Conservation (phyloP, 2,329 filamentous ascomycete genomes). For the Rhinocladiella similis region DNA sequence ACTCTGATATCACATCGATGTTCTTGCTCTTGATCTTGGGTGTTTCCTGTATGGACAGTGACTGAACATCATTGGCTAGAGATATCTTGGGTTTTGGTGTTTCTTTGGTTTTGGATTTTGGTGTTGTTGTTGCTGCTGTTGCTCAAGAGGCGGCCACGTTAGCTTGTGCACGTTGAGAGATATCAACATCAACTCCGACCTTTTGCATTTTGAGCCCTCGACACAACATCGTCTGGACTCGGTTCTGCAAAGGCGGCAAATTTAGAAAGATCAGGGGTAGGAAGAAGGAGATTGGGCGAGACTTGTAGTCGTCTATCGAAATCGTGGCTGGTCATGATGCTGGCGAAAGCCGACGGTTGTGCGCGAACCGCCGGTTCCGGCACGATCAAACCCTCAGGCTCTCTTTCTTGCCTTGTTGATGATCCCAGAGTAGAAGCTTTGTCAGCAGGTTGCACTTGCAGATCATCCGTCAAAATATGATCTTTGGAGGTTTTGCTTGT, state of each 20-base stretch:
- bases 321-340: conserved; percentile 25
- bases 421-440: not conserved
- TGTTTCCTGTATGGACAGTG: conserved; percentile 51
- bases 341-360: conserved; percentile 26
- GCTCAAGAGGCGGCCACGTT: conserved; percentile 17
- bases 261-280: conserved; percentile 32
- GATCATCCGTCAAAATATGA: no score
- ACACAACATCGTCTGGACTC: conserved; percentile 87
- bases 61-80: conserved; percentile 50
- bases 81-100: conserved; percentile 18
- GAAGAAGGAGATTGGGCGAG: conserved; percentile 9
- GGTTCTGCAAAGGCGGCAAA: conserved; percentile 71
- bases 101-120: conserved; percentile 42
- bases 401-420: not conserved
- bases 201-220: conserved; percentile 79
- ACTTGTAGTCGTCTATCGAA: not conserved
- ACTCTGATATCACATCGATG: conserved; percentile 79
- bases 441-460: not conserved
- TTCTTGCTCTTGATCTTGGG: conserved; percentile 69
- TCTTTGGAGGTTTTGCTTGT: no score
- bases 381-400: not conserved
- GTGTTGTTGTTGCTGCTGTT: conserved; percentile 33
- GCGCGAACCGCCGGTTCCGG: conserved; percentile 18
- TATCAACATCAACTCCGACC: conserved; percentile 50
- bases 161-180: conserved; percentile 38